A percentile compares a stretch with the other conserved stretches of the same genome.
These are phyloP conservation scores for Vinca minor DNA, from an alignment of 257 asterid species.

Conservation along the genomic window DNA sequence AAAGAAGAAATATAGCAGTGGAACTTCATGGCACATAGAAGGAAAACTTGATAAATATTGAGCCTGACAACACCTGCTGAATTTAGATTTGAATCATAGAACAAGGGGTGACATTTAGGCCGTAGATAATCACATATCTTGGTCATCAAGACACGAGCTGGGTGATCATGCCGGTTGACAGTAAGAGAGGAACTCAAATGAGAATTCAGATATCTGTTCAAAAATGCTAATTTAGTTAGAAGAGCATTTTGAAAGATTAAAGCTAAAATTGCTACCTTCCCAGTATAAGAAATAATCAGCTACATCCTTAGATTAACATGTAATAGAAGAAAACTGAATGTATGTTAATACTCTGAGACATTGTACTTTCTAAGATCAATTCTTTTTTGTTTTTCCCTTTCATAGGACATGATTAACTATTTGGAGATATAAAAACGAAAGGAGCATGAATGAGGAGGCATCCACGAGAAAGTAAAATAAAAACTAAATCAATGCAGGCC, in stretches of 20 bases:
- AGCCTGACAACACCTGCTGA: constrained; percentile 71
- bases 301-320: neutral
- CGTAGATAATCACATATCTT: constrained; percentile 52
- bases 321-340: neutral
- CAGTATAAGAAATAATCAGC: neutral
- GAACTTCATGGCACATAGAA: constrained; percentile 85
- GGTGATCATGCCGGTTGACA: constrained; percentile 45
- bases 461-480: neutral
- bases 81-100: constrained; percentile 75
- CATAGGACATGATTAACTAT: neutral
- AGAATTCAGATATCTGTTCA: constrained; percentile 50
- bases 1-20: constrained; percentile 41
- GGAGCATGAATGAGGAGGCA: neutral
- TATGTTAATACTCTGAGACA: neutral
- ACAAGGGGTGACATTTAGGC: constrained; percentile 79
- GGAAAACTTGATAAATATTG: constrained; percentile 70
- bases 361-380: neutral
- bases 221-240: neutral
- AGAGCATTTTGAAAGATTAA: neutral
- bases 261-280: neutral
- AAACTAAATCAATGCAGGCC: neutral
- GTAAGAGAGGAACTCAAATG: constrained; percentile 69
- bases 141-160: constrained; percentile 36
- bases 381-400: too few species aligned
- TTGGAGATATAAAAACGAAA: neutral